A percentile compares a stretch with the other conserved stretches of the same genome.
Conservation (phyloP, 2,329 filamentous ascomycete species). For the Neopestalotiopsis clavispora region DNA sequence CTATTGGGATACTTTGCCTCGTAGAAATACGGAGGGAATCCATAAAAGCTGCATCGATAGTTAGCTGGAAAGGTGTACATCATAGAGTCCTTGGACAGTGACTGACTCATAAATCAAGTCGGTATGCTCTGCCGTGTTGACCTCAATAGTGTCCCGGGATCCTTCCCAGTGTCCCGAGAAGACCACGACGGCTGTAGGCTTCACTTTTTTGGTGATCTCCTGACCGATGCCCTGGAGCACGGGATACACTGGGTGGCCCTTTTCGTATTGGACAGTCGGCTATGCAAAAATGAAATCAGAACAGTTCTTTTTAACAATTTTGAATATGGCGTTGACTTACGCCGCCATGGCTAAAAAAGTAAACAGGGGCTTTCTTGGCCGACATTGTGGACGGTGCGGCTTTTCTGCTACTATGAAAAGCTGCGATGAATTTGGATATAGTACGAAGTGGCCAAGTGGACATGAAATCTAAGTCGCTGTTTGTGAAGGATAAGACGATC, state of each 20-base stretch:
- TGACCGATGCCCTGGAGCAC: conserved; percentile 65
- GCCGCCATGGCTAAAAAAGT: conserved; percentile 57
- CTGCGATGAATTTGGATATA: conserved; percentile 22
- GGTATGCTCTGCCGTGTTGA: conserved; percentile 69
- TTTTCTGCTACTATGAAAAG: conserved; percentile 16
- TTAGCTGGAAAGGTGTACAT: not conserved
- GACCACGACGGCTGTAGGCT: conserved; percentile 74
- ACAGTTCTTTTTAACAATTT: not conserved
- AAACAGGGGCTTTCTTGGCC: conserved; percentile 43
- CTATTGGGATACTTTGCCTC: conserved; percentile 68
- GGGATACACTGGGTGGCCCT: conserved; percentile 68
- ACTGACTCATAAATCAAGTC: conserved; percentile 72
- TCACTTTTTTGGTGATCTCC: conserved; percentile 73
- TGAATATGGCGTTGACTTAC: conserved; percentile 36
- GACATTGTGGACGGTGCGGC: conserved; percentile 27
- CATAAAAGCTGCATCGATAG: conserved; percentile 60
- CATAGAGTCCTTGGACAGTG: conserved; percentile 16
- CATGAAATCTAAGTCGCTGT: conserved; percentile 22
- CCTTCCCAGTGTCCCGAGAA: conserved; percentile 82
- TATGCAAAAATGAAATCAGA: conserved; percentile 24
- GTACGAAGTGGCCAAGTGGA: conserved; percentile 25
- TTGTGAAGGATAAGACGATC: conserved; percentile 26
- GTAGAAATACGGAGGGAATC: conserved; percentile 74
- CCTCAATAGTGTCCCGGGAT: conserved; percentile 57
- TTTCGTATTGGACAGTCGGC: conserved; percentile 73